A percentile compares a stretch with the other conserved stretches of the same genome.
phyloP scores from a whole-genome alignment of 2,329 filamentous ascomycete species.

The Torrubiella hemipterigena region DNA sequence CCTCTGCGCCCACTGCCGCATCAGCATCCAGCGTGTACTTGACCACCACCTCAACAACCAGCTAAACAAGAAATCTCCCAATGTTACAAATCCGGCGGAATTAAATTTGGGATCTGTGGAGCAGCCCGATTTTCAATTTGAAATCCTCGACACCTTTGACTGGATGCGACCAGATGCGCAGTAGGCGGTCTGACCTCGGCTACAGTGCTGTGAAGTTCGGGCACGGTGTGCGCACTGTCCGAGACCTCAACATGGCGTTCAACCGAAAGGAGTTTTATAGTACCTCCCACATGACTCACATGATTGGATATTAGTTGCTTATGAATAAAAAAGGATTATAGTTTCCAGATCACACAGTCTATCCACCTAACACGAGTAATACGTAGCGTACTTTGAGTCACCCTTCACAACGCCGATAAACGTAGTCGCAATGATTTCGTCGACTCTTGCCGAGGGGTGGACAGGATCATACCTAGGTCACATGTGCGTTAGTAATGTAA shows the following conservation, averaged over 20 bases:
- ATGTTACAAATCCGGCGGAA: slow-evolving; percentile 1
- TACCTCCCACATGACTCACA: no score
- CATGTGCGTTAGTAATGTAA: not conserved
- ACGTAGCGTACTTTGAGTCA: slow-evolving; percentile 22
- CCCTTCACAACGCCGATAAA: slow-evolving; percentile 24
- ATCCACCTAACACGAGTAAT: no score
- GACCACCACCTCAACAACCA: slow-evolving; percentile 37
- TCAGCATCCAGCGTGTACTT: slow-evolving; percentile 30
- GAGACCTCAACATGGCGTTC: no score
- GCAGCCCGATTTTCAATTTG: slow-evolving; percentile 29
- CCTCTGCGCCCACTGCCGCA: no score
- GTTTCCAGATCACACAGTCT: no score
- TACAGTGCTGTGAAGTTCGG: no score
- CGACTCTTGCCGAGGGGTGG: slow-evolving; percentile 54
- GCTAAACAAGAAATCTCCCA: slow-evolving; percentile 19
- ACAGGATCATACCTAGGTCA: slow-evolving; percentile 44
- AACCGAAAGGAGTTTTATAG: no score
- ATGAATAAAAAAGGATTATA: no score
- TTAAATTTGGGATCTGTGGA: slow-evolving; percentile 8
- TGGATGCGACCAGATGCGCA: slow-evolving; percentile 27
- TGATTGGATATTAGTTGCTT: no score
- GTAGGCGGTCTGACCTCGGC: no score
- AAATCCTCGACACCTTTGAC: slow-evolving; percentile 36
- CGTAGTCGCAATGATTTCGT: slow-evolving; percentile 22
- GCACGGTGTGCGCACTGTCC: no score